Evolutionary conservation across 495 filamentous ascomycete species (phyloP), one percentile per base, ranked within the genome.

Genomic region (Xylaria flabelliformis): DNA sequence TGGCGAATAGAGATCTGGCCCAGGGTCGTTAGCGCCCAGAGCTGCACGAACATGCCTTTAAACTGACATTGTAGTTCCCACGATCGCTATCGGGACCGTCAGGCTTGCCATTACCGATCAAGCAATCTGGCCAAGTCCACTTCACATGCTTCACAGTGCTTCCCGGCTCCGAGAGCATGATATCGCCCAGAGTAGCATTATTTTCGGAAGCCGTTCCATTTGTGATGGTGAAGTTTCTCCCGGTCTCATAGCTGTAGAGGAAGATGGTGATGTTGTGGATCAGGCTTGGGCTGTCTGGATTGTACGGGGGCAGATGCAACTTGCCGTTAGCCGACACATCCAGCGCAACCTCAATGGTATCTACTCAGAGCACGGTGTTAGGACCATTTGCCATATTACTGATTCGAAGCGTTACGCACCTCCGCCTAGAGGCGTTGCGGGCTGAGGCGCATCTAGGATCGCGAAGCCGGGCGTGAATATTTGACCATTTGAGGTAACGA

Each of bases 111-210:
- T 89, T 81, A 12, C 90, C 90, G 21, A 89, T 87, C 1, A 92
- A 80, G 75, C 90, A 92, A 61, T 85, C 85, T 2, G 90, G 90
- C 90, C 90, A 92, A 12, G 70, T 77, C 89, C 90, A 92, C 74
- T 89, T 89, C 53, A 91, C 87, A 76, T 92, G 90, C 77, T 91
- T 91, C 36, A 92, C 90, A 0, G 90, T 91, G 71, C 88, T 90
- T 12, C 86, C 85, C 1, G 85, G 82, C 74, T 91, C 90, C 53
- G 88, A 85, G 59, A 80, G 75, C 81, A 92, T 87, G 61, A 91
- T 88, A 36, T 90, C 84, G 1, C 89, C 89, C 17, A 91, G 80
- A 62, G 85, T 90, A 46, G 85, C 85, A 63, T 85, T 84, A 65
- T 82, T 81, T n/a, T 82, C 82, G n/a, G 85, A 82, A 32, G 81